phyloP scores from a whole-genome alignment of 2,329 filamentous ascomycete species.

The Bipolaris oryzae region DNA sequence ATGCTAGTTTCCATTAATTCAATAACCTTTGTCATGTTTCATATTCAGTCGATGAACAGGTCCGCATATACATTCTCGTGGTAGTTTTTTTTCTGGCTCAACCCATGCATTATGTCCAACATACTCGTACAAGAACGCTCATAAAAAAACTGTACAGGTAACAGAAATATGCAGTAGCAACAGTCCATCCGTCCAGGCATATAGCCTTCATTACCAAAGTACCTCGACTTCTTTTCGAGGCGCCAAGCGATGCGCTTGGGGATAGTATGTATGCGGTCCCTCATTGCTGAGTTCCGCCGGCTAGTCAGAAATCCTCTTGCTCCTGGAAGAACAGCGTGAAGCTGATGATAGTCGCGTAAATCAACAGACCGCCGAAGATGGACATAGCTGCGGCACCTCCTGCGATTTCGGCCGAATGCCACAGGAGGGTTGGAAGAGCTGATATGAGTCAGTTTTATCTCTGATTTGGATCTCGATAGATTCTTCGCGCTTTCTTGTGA shows the following conservation, averaged over 20 bases:
- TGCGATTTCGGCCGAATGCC: constrained; percentile 82
- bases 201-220: not conserved
- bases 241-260: not conserved
- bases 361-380: constrained; percentile 86
- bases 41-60: not conserved
- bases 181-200: not conserved
- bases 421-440: constrained; percentile 88
- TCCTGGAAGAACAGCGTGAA: constrained; percentile 99
- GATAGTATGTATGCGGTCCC: constrained; percentile 6
- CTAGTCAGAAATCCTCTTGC: constrained; percentile 84
- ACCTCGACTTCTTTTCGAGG: not conserved
- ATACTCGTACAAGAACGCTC: constrained; percentile 38
- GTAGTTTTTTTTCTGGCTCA: not conserved
- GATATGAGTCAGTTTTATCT: constrained; percentile 20
- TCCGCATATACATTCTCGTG: not conserved
- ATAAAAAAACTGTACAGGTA: constrained; percentile 23
- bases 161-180: constrained; percentile 10
- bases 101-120: constrained; percentile 19
- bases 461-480: not conserved
- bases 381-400: constrained; percentile 93
- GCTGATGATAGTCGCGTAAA: constrained; percentile 97
- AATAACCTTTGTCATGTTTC: not conserved
- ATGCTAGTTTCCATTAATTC: not conserved
- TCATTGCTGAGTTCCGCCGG: constrained; percentile 33
- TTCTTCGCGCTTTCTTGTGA: not conserved